A percentile compares a stretch with the other conserved stretches of the same genome.
phyloP scores from a whole-genome alignment of 352 stramenopile species.

The Pythium pyrilobum region DNA sequence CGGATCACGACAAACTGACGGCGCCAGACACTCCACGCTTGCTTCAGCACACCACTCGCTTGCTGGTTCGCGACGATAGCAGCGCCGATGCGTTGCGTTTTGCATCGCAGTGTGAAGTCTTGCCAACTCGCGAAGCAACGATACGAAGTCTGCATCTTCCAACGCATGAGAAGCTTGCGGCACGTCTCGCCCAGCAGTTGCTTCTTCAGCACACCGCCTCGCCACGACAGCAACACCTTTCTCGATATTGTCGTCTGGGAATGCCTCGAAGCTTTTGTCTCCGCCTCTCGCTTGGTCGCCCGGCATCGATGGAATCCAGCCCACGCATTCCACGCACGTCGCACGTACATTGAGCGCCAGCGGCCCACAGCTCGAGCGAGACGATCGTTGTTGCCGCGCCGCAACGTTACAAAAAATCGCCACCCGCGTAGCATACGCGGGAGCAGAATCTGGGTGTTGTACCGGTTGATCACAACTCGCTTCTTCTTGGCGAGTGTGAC shows the following conservation, averaged over 20 bases:
- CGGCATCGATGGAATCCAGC: neutral
- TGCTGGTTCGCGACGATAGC: constrained; percentile 4
- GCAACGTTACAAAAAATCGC: neutral
- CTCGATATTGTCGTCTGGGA: neutral
- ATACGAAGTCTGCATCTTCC: constrained; percentile 33
- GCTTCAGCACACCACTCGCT: neutral
- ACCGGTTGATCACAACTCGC: neutral
- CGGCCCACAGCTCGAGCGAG: neutral
- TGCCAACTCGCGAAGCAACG: constrained; percentile 33
- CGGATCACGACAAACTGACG: constrained; percentile 10
- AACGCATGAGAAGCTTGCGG: constrained; percentile 23
- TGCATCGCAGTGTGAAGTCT: neutral
- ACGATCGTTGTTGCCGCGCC: neutral
- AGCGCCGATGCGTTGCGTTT: neutral
- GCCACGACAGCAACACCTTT: neutral
- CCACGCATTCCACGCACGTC: constrained; percentile 15
- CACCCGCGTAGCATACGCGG: constrained; percentile 1
- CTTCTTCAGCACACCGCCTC: neutral
- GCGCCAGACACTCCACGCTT: constrained; percentile 11
- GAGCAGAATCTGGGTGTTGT: constrained; percentile 6
- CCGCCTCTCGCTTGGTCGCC: neutral
- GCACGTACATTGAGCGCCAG: constrained; percentile 4
- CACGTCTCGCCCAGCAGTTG: constrained; percentile 1
- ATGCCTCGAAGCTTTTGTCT: neutral
- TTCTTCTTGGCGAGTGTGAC: neutral